These are phyloP conservation scores for Tylopilus vinaceipallidus DNA, from an alignment of 768 basidiomycete species.

Conservation along the genomic window DNA sequence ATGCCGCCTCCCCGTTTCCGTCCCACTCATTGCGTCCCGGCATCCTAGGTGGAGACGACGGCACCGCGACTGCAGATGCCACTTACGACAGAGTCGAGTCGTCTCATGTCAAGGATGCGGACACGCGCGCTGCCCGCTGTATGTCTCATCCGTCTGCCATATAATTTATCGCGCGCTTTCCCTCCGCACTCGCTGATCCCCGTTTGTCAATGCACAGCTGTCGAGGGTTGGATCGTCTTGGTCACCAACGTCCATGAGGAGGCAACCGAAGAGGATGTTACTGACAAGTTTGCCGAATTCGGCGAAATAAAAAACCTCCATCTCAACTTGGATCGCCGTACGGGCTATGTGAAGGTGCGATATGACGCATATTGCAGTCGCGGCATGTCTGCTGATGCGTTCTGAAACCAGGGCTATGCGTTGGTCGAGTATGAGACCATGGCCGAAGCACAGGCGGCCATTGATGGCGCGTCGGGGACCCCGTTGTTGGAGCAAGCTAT, in stretches of 20 bases:
- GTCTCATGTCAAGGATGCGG: conserved; percentile 57
- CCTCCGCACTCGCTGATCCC: conserved; percentile 6
- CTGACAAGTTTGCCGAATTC: conserved; percentile 94
- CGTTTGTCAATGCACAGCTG: conserved; percentile 52
- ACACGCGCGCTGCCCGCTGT: conserved; percentile 86
- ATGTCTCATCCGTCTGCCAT: conserved; percentile 33
- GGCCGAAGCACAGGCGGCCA: conserved; percentile 91
- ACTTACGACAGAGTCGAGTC: conserved; percentile 83
- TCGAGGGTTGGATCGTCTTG: conserved; percentile 98
- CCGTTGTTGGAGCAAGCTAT: conserved; percentile 82
- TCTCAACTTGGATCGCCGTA: conserved; percentile 93
- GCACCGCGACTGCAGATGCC: conserved; percentile 55
- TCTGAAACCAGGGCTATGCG: conserved; percentile 78
- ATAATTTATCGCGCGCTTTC: conserved; percentile 4
- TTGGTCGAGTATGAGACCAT: conserved; percentile 96
- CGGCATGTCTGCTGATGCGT: background rate
- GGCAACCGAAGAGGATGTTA: conserved; percentile 95
- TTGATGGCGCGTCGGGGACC: conserved; percentile 84
- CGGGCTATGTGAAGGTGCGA: conserved; percentile 95
- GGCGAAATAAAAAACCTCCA: conserved; percentile 98
- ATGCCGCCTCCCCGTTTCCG: conserved; percentile 8
- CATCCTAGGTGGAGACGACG: conserved; percentile 59
- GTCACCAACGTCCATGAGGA: conserved; percentile 98
- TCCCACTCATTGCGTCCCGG: conserved; percentile 7
- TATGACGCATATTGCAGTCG: background rate